Conservation (phyloP, 331 rosid genomes). For the Rosa hybrid region DNA sequence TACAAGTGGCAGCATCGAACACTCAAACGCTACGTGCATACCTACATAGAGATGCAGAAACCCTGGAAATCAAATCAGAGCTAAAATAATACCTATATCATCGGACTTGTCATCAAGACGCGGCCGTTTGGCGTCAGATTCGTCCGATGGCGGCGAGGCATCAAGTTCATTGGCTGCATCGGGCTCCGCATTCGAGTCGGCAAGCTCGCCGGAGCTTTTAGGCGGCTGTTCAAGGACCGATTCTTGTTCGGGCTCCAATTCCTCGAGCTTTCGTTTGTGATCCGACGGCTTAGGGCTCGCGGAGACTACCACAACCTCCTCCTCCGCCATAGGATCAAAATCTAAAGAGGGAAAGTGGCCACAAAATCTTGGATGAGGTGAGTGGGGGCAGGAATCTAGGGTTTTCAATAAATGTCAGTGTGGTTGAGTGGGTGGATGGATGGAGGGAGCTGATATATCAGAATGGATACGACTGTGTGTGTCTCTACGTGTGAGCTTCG, state of each 20-base stretch:
- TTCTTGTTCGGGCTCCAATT: conserved; percentile 45
- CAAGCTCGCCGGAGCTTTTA: conserved; percentile 23
- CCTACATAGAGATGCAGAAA: not conserved
- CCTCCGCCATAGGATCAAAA: conserved; percentile 69
- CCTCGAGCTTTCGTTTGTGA: conserved; percentile 84
- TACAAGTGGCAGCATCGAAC: not conserved
- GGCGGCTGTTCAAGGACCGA: not conserved
- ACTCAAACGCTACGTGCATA: too few species aligned
- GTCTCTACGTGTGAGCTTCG: not conserved
- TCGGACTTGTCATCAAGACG: conserved; percentile 59
- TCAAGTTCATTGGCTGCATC: conserved; percentile 12
- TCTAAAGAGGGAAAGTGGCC: not conserved
- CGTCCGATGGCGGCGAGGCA: conserved; percentile 31
- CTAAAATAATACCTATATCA: conserved; percentile 42
- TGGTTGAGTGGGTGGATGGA: not conserved
- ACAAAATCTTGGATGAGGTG: conserved; percentile 3
- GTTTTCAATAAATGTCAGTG: conserved; percentile 12
- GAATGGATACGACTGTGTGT: not conserved
- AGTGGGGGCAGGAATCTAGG: conserved; percentile 31
- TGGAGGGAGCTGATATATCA: not conserved
- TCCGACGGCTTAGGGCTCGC: conserved; percentile 59
- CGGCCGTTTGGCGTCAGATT: conserved; percentile 63
- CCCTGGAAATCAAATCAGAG: not conserved
- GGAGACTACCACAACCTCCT: conserved; percentile 48
- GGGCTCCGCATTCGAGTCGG: conserved; percentile 37